Evolutionary conservation across 495 filamentous ascomycete genomes (phyloP), one percentile per base, ranked within the genome.

Genomic region (Tuber indicum): DNA sequence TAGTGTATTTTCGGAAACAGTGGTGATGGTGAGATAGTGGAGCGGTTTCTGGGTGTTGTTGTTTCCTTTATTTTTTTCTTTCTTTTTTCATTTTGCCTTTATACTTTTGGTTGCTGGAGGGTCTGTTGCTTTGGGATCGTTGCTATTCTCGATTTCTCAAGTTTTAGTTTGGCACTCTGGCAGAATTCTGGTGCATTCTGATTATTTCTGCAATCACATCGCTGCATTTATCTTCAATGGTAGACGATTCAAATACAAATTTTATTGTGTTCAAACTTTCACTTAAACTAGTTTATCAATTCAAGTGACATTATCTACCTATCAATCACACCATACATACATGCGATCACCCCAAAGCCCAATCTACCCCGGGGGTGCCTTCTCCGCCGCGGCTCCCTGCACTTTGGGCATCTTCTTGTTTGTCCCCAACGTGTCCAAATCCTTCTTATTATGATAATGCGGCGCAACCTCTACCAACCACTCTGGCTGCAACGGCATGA

Each of bases 361-460:
- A 62, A n/a, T 14, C 52, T 79, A 77, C 8, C 21, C 71, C 7
- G 46, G 42, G 9, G 72, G 74, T 2, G 76, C 75, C 70, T 44
- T 17, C 36, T 70, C 69, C 36, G 87, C 88, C 19, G 83, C 78
- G 5, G 82, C 85, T 16, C 90, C 90, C 76, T 87, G 84, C 12
- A 88, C 89, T 83, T 91, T 92, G 2, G 90, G 90, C 87, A 92
- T 89, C 86, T 97, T 98, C 86, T 88, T 91, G 73, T 93, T 92
- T 84, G 91, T 86, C 23, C 91, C 91, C 76, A 98, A 76, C 32
- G 88, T 90, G 83, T 98, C 96, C 70, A 98, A 83, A 83, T 98
- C 93, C 85, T 93, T 92, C 87, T 92, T 93, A 86, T 97, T 97
- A 83, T 98, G 92, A 82, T 92, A 98, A 86, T 99, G 96, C 75